These are phyloP conservation scores for Fraxinus sp. DNA, from an alignment of 305 asterid genomes.

Conservation along the genomic window DNA sequence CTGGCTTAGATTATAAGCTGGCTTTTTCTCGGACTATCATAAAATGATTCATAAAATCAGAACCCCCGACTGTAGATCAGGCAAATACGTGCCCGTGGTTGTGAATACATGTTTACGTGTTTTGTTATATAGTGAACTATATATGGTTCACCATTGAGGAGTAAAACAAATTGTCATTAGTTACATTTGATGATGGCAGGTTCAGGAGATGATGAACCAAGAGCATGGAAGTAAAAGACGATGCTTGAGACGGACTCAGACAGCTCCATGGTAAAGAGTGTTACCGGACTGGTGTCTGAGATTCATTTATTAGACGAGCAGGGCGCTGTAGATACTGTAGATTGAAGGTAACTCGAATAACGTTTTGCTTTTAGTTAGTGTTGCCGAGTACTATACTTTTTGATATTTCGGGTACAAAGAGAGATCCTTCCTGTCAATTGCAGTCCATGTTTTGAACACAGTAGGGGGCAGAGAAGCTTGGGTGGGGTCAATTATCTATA, in stretches of 20 bases:
- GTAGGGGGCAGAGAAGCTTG: background rate
- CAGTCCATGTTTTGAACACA: background rate
- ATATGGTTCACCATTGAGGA: background rate
- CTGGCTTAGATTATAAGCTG: background rate
- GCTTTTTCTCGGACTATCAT: background rate
- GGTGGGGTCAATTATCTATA: background rate
- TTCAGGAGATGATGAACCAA: conserved; percentile 62
- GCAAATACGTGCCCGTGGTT: background rate
- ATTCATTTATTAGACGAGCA: conserved; percentile 8
- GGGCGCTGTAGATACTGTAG: conserved; percentile 29
- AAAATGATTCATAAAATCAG: background rate
- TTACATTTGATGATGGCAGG: conserved; percentile 37
- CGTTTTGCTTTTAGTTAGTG: background rate
- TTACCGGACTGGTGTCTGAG: background rate
- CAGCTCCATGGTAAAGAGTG: conserved; percentile 36
- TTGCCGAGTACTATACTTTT: background rate
- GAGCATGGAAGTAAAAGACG: conserved; percentile 57
- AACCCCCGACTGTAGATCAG: background rate
- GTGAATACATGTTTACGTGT: background rate
- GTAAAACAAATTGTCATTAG: background rate
- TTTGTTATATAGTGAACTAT: background rate
- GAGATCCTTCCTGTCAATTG: background rate
- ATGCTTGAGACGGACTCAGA: conserved; percentile 83
- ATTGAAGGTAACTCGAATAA: background rate
- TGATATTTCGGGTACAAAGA: background rate